These are phyloP conservation scores for Leccinum longicurvipes DNA, from an alignment of 768 basidiomycete species.

Conservation along the genomic window DNA sequence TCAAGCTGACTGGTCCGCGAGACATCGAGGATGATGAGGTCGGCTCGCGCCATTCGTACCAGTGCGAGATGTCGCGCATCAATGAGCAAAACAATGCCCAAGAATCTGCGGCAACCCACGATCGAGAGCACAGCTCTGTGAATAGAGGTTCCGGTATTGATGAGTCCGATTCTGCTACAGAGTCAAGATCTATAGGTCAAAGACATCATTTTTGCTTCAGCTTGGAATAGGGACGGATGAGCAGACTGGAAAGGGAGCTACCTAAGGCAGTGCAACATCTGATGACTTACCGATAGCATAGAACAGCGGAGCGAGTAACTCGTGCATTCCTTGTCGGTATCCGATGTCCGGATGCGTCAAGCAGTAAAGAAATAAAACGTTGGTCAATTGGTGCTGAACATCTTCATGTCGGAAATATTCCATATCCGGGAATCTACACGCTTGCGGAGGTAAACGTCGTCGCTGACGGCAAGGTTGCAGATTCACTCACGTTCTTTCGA, in stretches of 20 bases:
- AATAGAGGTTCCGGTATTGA: slow-evolving; percentile 37
- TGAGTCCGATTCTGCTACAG: slow-evolving; percentile 42
- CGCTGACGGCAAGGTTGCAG: slow-evolving; percentile 1
- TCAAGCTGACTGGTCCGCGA: slow-evolving; percentile 43
- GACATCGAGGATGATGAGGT: slow-evolving; percentile 25
- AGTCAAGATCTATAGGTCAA: slow-evolving; percentile 67
- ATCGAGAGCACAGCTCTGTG: slow-evolving; percentile 58
- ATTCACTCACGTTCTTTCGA: slow-evolving; percentile 82
- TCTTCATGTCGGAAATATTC: slow-evolving; percentile 77
- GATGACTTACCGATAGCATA: slow-evolving; percentile 46
- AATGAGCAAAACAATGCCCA: slow-evolving; percentile 78
- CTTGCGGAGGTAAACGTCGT: neutral
- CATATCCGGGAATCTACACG: slow-evolving; percentile 92
- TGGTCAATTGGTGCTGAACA: slow-evolving; percentile 77
- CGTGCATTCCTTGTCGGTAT: slow-evolving; percentile 99
- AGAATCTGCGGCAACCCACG: slow-evolving; percentile 81
- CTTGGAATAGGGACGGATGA: slow-evolving; percentile 19
- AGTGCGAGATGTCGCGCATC: slow-evolving; percentile 76
- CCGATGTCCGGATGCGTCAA: slow-evolving; percentile 77
- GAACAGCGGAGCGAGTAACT: slow-evolving; percentile 85
- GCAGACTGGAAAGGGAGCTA: slow-evolving; percentile 10
- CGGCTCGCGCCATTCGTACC: slow-evolving; percentile 72
- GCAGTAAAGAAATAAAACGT: slow-evolving; percentile 84
- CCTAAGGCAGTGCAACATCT: neutral
- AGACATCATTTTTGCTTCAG: slow-evolving; percentile 25